Conservation (phyloP, 441 rosid species). For the Iberis amara region DNA sequence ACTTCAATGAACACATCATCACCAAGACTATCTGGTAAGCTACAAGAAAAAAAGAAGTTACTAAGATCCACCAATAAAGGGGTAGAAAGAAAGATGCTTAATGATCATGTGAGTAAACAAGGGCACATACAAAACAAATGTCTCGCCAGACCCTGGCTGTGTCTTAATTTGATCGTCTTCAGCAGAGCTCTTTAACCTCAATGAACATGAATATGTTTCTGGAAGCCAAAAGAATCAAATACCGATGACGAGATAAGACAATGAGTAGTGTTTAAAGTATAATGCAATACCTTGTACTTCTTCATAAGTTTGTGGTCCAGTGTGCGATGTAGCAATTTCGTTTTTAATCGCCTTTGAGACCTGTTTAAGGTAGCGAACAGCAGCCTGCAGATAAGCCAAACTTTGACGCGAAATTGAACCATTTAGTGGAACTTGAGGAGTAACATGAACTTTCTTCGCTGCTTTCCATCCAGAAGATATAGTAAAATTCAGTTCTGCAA, state of each 20-base stretch:
- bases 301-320: conserved; percentile 56
- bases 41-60: conserved; percentile 32
- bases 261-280: conserved; percentile 14
- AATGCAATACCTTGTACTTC: conserved; percentile 56
- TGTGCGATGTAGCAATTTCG: conserved; percentile 43
- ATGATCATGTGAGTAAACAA: conserved; percentile 13
- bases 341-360: conserved; percentile 62
- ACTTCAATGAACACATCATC: conserved; percentile 80
- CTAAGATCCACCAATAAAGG: conserved; percentile 7
- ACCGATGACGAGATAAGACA: conserved; percentile 13
- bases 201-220: conserved; percentile 69
- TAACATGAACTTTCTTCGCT: conserved; percentile 49
- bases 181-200: conserved; percentile 73
- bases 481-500: conserved; percentile 45
- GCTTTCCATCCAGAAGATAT: conserved; percentile 71
- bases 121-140: conserved; percentile 69
- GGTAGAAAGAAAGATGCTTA: conserved; percentile 15
- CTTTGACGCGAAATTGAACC: conserved; percentile 65
- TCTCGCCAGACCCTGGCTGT: conserved; percentile 84
- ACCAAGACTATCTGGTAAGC: conserved; percentile 81
- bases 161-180: conserved; percentile 64
- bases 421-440: conserved; percentile 50
- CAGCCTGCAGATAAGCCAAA: conserved; percentile 68
- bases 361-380: conserved; percentile 68
- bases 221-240: conserved; percentile 27